Evolutionary conservation across 2,329 filamentous ascomycete species (phyloP).

Genomic region (Colletotrichum theobromicola): DNA sequence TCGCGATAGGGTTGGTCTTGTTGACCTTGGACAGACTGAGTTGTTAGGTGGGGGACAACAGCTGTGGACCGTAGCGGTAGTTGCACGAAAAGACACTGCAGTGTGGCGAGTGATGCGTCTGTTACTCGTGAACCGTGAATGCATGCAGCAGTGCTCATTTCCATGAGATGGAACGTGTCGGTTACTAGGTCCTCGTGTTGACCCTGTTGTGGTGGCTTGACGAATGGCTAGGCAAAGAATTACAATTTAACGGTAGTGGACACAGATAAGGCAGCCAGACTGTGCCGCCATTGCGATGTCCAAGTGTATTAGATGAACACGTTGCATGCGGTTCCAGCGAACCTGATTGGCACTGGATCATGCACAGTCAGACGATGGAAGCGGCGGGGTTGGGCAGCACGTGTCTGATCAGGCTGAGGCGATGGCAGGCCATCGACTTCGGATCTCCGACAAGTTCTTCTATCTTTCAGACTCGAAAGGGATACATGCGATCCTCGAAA

Average conservation of each 20-base stretch:
- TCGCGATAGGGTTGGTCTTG: not conserved
- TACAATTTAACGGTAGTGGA: not conserved
- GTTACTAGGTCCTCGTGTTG: accelerated
- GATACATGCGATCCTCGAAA: not conserved
- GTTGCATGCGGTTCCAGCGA: not conserved
- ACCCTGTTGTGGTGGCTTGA: not conserved
- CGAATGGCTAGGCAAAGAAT: not conserved
- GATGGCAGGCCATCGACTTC: not conserved
- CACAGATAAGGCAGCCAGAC: not conserved
- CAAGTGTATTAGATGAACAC: not conserved
- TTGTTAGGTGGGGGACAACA: not conserved
- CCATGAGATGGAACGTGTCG: not conserved
- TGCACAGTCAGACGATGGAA: not conserved
- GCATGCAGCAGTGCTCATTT: not conserved
- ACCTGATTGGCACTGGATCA: not conserved
- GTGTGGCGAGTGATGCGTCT: too few species aligned
- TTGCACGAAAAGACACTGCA: not conserved
- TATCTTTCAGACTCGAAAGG: not conserved
- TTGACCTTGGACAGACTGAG: not conserved
- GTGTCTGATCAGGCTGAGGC: not conserved
- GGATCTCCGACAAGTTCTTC: not conserved
- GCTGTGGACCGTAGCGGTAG: not conserved
- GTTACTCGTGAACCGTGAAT: not conserved
- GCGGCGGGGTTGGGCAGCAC: not conserved
- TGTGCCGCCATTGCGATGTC: not conserved